Evolutionary conservation across 2,329 filamentous ascomycete species (phyloP).

Genomic region (Cytospora schulzeri): DNA sequence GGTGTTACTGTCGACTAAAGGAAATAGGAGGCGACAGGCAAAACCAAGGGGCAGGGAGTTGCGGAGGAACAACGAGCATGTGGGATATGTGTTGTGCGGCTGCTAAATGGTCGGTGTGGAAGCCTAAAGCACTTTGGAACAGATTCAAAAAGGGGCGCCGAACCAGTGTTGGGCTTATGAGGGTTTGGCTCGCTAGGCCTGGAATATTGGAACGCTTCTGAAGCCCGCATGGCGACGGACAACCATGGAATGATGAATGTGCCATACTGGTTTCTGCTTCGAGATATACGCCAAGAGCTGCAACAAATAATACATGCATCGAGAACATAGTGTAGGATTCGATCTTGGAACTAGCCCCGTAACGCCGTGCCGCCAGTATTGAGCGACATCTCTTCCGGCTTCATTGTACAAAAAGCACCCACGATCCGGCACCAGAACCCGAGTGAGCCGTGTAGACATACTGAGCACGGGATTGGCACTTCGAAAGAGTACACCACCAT

Average conservation of each 20-base stretch:
- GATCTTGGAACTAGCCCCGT: not conserved
- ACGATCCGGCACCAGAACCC: no score
- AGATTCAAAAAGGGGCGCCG: not conserved
- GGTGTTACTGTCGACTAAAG: conserved; percentile 76
- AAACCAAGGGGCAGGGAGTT: not conserved
- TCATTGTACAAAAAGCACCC: not conserved
- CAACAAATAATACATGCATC: not conserved
- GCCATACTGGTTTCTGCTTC: not conserved
- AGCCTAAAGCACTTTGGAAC: not conserved
- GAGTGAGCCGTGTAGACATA: no score
- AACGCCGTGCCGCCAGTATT: not conserved
- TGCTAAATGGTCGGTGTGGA: not conserved
- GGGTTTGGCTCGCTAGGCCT: not conserved
- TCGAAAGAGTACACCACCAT: not conserved
- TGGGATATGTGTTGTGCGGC: not conserved
- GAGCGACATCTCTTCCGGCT: not conserved
- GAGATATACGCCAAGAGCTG: not conserved
- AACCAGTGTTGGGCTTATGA: not conserved
- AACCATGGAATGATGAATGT: not conserved
- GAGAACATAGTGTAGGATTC: not conserved
- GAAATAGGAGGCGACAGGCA: not conserved
- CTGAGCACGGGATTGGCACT: no score
- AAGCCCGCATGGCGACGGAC: not conserved
- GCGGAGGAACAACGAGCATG: not conserved
- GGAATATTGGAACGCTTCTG: not conserved